Conservation (phyloP, 2,329 filamentous ascomycete species). For the Dothideomycetes sp. region DNA sequence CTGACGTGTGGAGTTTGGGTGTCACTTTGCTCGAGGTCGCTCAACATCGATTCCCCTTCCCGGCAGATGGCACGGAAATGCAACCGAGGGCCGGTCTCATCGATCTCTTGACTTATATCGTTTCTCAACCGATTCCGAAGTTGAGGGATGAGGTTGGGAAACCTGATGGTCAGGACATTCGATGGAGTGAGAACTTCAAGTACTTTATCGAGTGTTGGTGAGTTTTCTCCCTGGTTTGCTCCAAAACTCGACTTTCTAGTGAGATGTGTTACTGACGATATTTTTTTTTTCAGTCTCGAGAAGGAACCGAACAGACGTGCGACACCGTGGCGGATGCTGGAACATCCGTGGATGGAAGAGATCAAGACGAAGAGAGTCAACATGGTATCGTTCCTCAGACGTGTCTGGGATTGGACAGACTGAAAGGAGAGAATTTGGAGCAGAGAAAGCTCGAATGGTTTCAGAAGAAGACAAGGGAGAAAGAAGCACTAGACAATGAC, state of each 20-base stretch:
- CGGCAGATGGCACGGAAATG: constrained; percentile 90
- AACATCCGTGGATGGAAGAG: constrained; percentile 97
- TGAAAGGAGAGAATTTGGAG: constrained; percentile 28
- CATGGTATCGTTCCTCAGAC: constrained; percentile 86
- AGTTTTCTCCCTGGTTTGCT: constrained; percentile 40
- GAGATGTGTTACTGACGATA: constrained; percentile 20
- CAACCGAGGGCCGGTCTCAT: constrained; percentile 88
- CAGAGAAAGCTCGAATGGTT: background rate
- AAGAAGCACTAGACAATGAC: background rate
- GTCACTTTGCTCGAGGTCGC: constrained; percentile 98
- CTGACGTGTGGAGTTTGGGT: constrained; percentile 95
- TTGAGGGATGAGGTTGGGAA: constrained; percentile 75
- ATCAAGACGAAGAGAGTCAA: constrained; percentile 96
- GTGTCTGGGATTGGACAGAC: constrained; percentile 95
- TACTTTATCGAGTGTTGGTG: constrained; percentile 99
- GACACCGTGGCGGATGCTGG: constrained; percentile 96
- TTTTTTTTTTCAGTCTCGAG: constrained; percentile 59
- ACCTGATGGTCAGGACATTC: constrained; percentile 61
- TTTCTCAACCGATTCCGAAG: constrained; percentile 87
- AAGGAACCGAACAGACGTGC: constrained; percentile 82
- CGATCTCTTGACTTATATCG: constrained; percentile 93
- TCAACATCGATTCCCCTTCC: constrained; percentile 96
- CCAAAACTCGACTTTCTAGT: background rate
- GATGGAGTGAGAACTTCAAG: constrained; percentile 96
- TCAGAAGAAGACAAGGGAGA: background rate